Conservation (phyloP, 192 early-diverging fungal species). For the Rhizophlyctis rosea region DNA sequence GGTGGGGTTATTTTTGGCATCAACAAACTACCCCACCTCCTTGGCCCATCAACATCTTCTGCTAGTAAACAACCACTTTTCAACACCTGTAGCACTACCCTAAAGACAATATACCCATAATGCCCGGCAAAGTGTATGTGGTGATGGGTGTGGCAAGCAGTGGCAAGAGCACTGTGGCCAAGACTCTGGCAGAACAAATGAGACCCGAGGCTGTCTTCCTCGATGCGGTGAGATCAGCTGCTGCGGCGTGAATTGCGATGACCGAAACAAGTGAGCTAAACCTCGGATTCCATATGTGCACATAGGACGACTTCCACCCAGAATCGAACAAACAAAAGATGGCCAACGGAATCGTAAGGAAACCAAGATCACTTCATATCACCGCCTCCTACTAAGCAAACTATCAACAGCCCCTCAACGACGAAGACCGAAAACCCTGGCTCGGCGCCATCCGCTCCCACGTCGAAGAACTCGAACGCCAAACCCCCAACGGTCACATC, state of each 20-base stretch:
- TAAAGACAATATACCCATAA: no score
- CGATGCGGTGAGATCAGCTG: conserved; percentile 42
- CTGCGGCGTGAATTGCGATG: neutral
- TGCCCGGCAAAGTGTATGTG: conserved; percentile 47
- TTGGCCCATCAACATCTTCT: no score
- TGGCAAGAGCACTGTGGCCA: conserved; percentile 60
- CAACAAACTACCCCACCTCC: no score
- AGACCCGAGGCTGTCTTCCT: conserved; percentile 44
- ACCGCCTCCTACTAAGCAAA: neutral
- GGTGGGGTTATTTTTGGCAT: no score
- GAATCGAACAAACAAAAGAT: conserved; percentile 60
- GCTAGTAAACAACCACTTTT: no score
- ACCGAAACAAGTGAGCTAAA: neutral
- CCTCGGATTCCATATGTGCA: neutral
- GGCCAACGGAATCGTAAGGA: conserved; percentile 48
- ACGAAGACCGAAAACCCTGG: conserved; percentile 70
- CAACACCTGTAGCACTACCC: no score
- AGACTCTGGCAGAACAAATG: conserved; percentile 39
- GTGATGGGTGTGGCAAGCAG: conserved; percentile 65
- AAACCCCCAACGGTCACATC: conserved; percentile 15
- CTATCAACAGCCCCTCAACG: conserved; percentile 40
- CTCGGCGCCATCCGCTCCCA: conserved; percentile 44
- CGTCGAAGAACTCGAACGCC: conserved; percentile 11
- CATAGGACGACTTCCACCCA: conserved; percentile 56
- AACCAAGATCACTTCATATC: neutral